Percentiles rank a stretch among this genome's conserved stretches.
These are phyloP conservation scores for Mucuna pruriens DNA, from an alignment of 306 rosid genomes.

Conservation along the genomic window DNA sequence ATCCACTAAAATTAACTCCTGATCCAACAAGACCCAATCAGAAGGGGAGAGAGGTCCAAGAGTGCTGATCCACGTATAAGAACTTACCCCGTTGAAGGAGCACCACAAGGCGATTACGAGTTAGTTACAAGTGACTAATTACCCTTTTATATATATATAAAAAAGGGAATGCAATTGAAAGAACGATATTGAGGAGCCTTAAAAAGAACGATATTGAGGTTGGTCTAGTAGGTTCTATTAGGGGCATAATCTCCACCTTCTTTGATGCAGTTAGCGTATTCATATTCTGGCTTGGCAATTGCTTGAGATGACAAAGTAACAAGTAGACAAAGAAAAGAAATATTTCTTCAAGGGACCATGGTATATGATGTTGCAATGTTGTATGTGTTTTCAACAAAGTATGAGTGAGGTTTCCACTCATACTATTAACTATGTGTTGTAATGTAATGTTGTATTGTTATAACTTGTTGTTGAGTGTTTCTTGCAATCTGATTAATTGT, in stretches of 20 bases:
- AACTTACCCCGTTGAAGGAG: too few relatives aligned
- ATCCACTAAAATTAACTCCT: too few relatives aligned
- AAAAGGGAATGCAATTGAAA: too few relatives aligned
- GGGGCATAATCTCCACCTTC: background rate
- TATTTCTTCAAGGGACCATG: background rate
- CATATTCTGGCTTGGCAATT: background rate
- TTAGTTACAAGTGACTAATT: too few relatives aligned
- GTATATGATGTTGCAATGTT: background rate
- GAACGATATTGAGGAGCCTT: too few relatives aligned
- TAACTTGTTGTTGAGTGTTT: background rate
- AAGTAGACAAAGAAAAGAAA: background rate
- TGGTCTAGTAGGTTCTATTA: slow-evolving; percentile 44
- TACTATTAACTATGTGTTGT: background rate
- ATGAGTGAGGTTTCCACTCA: background rate
- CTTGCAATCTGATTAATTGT: background rate
- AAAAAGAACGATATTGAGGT: slow-evolving; percentile 51
- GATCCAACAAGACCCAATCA: too few relatives aligned
- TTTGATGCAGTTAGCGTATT: background rate
- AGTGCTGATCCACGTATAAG: too few relatives aligned
- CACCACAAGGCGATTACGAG: too few relatives aligned
- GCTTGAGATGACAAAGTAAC: slow-evolving; percentile 12
- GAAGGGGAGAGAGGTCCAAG: too few relatives aligned
- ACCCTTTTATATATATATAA: too few relatives aligned
- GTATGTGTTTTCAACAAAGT: background rate
- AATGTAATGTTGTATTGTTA: background rate